Conservation (phyloP, 768 basidiomycete species). For the Clathrus columnatus region DNA sequence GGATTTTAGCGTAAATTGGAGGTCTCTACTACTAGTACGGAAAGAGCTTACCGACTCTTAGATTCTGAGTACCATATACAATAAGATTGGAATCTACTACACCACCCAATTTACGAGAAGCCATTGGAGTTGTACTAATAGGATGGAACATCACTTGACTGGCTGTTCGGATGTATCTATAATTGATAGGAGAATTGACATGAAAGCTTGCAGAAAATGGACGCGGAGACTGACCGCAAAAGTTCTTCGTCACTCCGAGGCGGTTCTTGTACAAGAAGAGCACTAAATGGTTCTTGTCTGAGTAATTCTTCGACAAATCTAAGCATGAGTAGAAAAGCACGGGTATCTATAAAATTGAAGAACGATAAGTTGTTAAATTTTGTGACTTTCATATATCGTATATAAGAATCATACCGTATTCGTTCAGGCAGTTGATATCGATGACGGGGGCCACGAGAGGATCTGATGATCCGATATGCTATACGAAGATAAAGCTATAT, state of each 20-base stretch:
- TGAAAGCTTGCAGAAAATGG: background rate
- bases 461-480: constrained; percentile 22
- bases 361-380: background rate
- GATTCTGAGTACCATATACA: constrained; percentile 26
- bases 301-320: background rate
- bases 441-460: constrained; percentile 27
- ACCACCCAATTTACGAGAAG: constrained; percentile 30
- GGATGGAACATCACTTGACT: constrained; percentile 14
- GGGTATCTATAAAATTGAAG: background rate
- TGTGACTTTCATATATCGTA: too few relatives aligned
- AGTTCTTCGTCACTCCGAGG: background rate
- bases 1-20: background rate
- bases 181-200: background rate
- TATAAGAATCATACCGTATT: background rate
- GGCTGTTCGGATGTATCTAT: background rate
- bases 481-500: background rate
- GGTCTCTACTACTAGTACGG: background rate
- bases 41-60: constrained; percentile 18
- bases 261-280: background rate
- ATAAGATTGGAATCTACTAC: constrained; percentile 24
- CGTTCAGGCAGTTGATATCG: constrained; percentile 28
- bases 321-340: background rate
- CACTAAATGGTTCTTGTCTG: background rate
- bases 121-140: constrained; percentile 30
- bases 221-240: background rate